Percentiles rank a stretch among this genome's conserved stretches.
phyloP scores from a whole-genome alignment of 257 asterid genomes.

The Solanum peruvianum region DNA sequence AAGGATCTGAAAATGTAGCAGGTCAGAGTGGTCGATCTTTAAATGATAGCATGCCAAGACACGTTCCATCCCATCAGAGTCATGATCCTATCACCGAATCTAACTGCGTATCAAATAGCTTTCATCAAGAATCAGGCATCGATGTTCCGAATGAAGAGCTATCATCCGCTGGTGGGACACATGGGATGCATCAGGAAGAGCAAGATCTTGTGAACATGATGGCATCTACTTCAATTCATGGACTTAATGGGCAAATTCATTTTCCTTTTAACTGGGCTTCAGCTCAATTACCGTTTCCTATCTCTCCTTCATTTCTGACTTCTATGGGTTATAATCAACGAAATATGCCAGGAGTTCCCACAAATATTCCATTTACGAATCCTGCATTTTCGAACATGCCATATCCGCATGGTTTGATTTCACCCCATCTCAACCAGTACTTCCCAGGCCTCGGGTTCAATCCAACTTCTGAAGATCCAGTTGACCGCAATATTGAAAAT shows the following conservation, averaged over 20 bases:
- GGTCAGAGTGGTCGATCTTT: slow-evolving; percentile 34
- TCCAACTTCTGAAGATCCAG: slow-evolving; percentile 41
- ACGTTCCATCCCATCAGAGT: slow-evolving; percentile 30
- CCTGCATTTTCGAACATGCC: slow-evolving; percentile 28
- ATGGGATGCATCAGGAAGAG: slow-evolving; percentile 62
- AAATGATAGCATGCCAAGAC: slow-evolving; percentile 35
- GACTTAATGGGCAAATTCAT: slow-evolving; percentile 56
- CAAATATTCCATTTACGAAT: slow-evolving; percentile 22
- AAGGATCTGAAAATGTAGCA: slow-evolving; percentile 37
- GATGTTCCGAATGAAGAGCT: slow-evolving; percentile 47
- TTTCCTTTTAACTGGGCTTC: slow-evolving; percentile 57
- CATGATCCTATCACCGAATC: slow-evolving; percentile 42
- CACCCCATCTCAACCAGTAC: slow-evolving; percentile 53
- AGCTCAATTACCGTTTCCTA: slow-evolving; percentile 57
- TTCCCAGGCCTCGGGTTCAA: slow-evolving; percentile 45
- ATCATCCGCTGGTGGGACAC: slow-evolving; percentile 46
- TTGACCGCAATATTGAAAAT: slow-evolving; percentile 44
- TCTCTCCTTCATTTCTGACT: slow-evolving; percentile 67
- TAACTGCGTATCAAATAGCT: slow-evolving; percentile 31
- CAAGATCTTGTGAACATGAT: slow-evolving; percentile 77
- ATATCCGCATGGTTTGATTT: slow-evolving; percentile 45
- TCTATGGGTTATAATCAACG: slow-evolving; percentile 68
- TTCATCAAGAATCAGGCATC: slow-evolving; percentile 36
- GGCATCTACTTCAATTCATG: slow-evolving; percentile 80
- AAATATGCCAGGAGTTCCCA: slow-evolving; percentile 51